These are phyloP conservation scores for Russula griseocarnosa DNA, from an alignment of 768 basidiomycete species.

Conservation along the genomic window DNA sequence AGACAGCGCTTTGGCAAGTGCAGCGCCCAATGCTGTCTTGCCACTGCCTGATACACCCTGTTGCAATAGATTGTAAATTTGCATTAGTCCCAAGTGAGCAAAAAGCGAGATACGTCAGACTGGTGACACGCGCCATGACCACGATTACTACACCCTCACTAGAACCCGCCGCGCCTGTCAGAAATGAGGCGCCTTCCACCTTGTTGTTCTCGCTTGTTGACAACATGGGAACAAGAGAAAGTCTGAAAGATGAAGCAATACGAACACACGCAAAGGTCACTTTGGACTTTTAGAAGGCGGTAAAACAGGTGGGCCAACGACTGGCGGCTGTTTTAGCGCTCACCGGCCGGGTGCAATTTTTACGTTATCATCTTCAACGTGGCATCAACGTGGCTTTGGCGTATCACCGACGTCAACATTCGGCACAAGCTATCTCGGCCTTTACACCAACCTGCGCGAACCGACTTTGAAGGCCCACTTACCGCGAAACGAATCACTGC, in stretches of 20 bases:
- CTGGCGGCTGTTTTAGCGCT: not conserved
- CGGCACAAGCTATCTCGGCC: no score
- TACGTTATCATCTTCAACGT: not conserved
- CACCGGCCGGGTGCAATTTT: not conserved
- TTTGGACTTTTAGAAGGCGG: not conserved
- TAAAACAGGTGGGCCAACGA: not conserved
- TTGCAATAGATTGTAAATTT: not conserved
- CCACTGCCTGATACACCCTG: conserved; percentile 75
- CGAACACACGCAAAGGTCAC: not conserved
- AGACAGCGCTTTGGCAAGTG: conserved; percentile 55
- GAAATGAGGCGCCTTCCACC: not conserved
- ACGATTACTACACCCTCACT: not conserved
- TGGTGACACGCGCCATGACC: conserved; percentile 16
- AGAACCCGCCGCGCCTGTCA: not conserved
- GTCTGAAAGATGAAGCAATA: not conserved
- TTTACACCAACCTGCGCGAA: not conserved
- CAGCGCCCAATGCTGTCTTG: conserved; percentile 64
- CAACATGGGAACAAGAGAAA: not conserved
- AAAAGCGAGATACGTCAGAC: not conserved
- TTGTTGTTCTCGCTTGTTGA: not conserved
- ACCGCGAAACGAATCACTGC: not conserved
- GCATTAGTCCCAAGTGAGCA: not conserved
- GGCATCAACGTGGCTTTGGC: no score
- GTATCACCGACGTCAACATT: no score
- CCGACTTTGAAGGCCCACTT: not conserved